Evolutionary conservation across 768 basidiomycete genomes (phyloP).

Genomic region (Tulasnella calospora): DNA sequence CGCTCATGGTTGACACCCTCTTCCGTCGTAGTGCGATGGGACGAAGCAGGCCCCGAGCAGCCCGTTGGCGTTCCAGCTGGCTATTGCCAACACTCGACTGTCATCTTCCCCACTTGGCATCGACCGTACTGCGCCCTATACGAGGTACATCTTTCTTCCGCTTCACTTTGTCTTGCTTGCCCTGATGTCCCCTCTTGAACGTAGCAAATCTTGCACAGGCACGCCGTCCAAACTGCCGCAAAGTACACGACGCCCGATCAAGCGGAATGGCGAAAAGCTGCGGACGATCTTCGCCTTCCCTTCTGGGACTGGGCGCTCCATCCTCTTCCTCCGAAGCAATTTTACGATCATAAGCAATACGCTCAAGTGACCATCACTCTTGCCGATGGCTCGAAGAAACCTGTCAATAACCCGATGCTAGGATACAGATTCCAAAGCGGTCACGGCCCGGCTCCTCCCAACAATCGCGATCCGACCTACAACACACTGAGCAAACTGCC

Average conservation of each 20-base stretch:
- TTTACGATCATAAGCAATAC: constrained; percentile 34
- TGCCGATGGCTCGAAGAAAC: constrained; percentile 33
- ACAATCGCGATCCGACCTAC: background rate
- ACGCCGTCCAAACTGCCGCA: background rate
- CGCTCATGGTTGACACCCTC: background rate
- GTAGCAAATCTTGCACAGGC: background rate
- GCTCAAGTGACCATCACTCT: constrained; percentile 37
- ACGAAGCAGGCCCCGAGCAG: background rate
- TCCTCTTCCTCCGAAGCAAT: constrained; percentile 40
- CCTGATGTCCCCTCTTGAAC: background rate
- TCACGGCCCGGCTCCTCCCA: background rate
- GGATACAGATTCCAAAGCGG: constrained; percentile 1
- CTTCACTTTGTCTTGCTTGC: background rate
- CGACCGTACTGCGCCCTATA: constrained; percentile 49
- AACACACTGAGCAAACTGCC: background rate
- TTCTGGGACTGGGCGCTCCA: constrained; percentile 53
- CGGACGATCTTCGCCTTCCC: constrained; percentile 38
- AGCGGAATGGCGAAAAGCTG: constrained; percentile 38
- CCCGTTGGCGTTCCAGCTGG: background rate
- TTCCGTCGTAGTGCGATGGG: background rate
- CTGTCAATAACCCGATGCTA: constrained; percentile 17
- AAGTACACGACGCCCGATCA: background rate
- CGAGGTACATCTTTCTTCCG: constrained; percentile 41
- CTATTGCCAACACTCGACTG: constrained; percentile 35
- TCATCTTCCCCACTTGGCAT: constrained; percentile 52